Evolutionary conservation across 192 early-diverging fungal species (phyloP).

Genomic region (Chytriomyces sp.): DNA sequence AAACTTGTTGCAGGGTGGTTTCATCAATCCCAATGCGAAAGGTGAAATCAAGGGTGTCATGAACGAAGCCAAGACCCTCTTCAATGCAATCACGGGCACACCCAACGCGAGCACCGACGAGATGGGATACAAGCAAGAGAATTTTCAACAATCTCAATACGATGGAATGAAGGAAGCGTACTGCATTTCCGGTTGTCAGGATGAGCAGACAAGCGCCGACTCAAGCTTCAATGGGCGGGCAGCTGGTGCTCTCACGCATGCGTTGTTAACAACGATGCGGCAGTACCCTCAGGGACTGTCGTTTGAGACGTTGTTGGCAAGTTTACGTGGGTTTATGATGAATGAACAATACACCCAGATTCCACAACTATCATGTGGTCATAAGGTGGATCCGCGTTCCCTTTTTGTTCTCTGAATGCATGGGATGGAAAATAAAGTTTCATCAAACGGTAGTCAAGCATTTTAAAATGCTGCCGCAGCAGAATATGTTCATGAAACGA

Average conservation of each 20-base stretch:
- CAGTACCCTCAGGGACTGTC: constrained; percentile 57
- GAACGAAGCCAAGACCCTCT: neutral
- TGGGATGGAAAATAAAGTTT: too few species aligned
- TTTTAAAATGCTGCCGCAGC: too few species aligned
- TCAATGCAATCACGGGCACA: neutral
- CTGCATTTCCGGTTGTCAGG: constrained; percentile 61
- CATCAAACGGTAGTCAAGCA: too few species aligned
- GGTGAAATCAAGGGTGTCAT: neutral
- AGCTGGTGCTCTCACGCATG: constrained; percentile 60
- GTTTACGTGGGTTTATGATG: constrained; percentile 65
- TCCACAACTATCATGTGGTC: constrained; percentile 78
- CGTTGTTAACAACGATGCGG: constrained; percentile 48
- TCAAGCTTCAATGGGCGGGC: constrained; percentile 60
- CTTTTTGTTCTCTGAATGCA: constrained; percentile 22
- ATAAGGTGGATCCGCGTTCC: constrained; percentile 61
- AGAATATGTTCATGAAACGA: too few species aligned
- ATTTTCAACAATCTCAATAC: constrained; percentile 21
- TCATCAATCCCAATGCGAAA: neutral
- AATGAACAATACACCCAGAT: constrained; percentile 70
- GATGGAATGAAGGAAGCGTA: constrained; percentile 53
- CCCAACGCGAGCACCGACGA: neutral
- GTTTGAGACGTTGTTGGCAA: constrained; percentile 72
- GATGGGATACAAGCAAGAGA: constrained; percentile 15
- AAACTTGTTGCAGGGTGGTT: constrained; percentile 11
- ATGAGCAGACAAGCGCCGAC: constrained; percentile 66